phyloP scores from a whole-genome alignment of 345 rosid genomes.

The Moringa oleifera region DNA sequence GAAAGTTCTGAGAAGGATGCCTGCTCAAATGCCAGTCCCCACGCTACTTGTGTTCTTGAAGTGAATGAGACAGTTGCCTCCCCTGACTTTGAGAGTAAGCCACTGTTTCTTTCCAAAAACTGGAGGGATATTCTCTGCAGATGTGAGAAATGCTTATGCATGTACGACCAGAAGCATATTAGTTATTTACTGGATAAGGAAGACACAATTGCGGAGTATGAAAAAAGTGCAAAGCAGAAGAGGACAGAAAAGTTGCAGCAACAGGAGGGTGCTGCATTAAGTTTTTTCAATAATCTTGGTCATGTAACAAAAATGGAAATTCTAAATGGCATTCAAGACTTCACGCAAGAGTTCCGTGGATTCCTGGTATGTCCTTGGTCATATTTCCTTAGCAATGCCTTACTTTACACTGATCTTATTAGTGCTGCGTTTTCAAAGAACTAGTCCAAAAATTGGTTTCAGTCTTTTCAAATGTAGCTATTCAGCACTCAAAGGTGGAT shows the following conservation, averaged over 20 bases:
- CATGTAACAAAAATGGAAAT: constrained; percentile 92
- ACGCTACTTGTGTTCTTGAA: constrained; percentile 39
- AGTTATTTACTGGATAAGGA: constrained; percentile 70
- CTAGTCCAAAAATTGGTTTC: neutral
- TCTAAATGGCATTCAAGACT: constrained; percentile 78
- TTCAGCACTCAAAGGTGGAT: neutral
- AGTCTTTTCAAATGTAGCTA: neutral
- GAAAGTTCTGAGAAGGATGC: constrained; percentile 44
- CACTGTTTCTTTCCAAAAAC: constrained; percentile 72
- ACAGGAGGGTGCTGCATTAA: constrained; percentile 66
- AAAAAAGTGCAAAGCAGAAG: constrained; percentile 75
- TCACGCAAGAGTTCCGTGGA: constrained; percentile 59
- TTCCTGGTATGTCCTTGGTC: constrained; percentile 54
- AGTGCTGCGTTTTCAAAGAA: neutral
- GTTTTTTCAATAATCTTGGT: constrained; percentile 61
- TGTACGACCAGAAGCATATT: constrained; percentile 54
- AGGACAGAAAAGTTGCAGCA: constrained; percentile 87
- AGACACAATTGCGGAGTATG: constrained; percentile 86
- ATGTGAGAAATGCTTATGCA: constrained; percentile 64
- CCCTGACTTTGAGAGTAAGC: constrained; percentile 40
- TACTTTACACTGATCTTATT: neutral
- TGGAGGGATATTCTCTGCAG: constrained; percentile 86
- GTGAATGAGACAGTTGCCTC: constrained; percentile 13
- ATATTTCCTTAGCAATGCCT: too few relatives aligned
- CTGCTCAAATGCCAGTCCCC: constrained; percentile 16